Evolutionary conservation across 2,329 filamentous ascomycete species (phyloP), one percentile per base, ranked within the genome.

Genomic region (Cladosporium sp.): DNA sequence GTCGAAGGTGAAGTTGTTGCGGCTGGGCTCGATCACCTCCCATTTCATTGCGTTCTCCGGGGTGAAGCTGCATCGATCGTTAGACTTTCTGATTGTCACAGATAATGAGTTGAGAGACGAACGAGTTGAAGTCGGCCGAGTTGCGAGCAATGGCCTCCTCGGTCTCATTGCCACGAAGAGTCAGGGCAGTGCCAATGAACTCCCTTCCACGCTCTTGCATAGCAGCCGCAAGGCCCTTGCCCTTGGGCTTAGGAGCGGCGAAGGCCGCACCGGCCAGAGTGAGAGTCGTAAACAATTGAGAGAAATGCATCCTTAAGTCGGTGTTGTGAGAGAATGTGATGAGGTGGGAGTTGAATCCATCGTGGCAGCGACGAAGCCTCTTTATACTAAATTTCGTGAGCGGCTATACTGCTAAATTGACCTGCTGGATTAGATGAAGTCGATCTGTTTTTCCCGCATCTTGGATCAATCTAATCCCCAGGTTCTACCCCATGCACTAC

Each of bases 11-110:
- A 71, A 72, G 25, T 59, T 53, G 47, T 59, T 59, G 3, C 60
- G 63, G 13, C 56, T 56, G 8, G 67, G 64, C 55, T 72, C 68
- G 3, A 62, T 71, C 4, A 62, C 59, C 27, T 70, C 67, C 65
- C 67, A 72, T 50, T 71, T 70, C 65, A 66, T 64, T 20, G 62
- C 57, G 53, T 69, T 69, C 51, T 68, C 68, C 0, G 67, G 67
- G 1, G 66, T 69, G 49, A 69, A 62, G 13, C 62, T 49, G 20
- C 9, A 62, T 12, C 12, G 20, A 25, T 12, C n/a, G n/a, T n/a
- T 25, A 20, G 15, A 35, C 13, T 35, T n/a, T n/a, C 12, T 9
- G 8, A 36, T 3, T 4, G 4, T 7, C 49, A 43, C 54, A 53
- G 49, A 61, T 59, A 36, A 61, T 43, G 47, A 13, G 12, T 27